These are phyloP conservation scores for Lasiosphaeria miniovina DNA, from an alignment of 495 filamentous ascomycete genomes.

Conservation along the genomic window DNA sequence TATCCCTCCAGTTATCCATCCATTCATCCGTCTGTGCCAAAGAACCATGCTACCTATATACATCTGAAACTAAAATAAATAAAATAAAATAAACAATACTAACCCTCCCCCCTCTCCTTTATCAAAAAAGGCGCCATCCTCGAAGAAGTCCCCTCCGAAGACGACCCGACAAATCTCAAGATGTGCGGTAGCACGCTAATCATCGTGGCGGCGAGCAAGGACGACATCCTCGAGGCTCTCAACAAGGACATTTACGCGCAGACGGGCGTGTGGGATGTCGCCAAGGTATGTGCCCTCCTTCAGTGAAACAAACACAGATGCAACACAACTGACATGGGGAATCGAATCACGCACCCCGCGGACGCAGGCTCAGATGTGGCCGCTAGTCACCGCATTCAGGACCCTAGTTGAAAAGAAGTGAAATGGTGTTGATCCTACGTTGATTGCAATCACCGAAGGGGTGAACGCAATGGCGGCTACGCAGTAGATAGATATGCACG, in stretches of 20 bases:
- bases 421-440: background rate
- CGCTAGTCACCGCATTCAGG: slow-evolving; percentile 42
- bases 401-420: slow-evolving; percentile 25
- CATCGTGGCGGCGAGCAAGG: slow-evolving; percentile 58
- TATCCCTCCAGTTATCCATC: too few relatives aligned
- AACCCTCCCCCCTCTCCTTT: background rate
- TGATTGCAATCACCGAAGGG: too few relatives aligned
- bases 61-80: too few relatives aligned
- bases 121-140: slow-evolving; percentile 61
- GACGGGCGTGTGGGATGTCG: slow-evolving; percentile 78
- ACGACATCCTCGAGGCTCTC: slow-evolving; percentile 64
- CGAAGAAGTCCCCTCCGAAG: slow-evolving; percentile 60
- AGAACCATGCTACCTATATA: too few relatives aligned
- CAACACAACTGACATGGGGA: background rate
- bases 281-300: slow-evolving; percentile 51
- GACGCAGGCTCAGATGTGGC: slow-evolving; percentile 40
- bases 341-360: too few relatives aligned
- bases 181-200: slow-evolving; percentile 72
- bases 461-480: too few relatives aligned
- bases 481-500: too few relatives aligned
- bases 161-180: slow-evolving; percentile 53
- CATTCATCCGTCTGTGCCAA: too few relatives aligned
- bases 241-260: slow-evolving; percentile 69
- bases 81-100: too few relatives aligned
- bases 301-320: background rate